These are phyloP conservation scores for Begonia fuchsioides DNA, from an alignment of 306 rosid genomes.

Conservation along the genomic window DNA sequence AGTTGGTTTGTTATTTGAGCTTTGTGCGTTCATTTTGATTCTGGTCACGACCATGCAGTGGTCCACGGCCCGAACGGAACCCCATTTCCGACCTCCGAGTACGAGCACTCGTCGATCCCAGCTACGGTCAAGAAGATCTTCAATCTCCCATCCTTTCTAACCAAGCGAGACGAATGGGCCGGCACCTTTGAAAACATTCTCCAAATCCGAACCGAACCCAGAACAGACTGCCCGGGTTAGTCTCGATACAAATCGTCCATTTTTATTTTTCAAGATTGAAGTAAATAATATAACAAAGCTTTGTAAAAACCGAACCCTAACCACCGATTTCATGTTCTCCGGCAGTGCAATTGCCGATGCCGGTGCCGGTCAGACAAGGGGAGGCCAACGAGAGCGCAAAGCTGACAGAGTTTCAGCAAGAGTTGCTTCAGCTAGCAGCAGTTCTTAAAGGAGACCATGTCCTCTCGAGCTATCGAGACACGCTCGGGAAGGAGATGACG, in stretches of 20 bases:
- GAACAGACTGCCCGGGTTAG: conserved; percentile 88
- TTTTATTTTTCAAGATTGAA: no score
- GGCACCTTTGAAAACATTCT: conserved; percentile 67
- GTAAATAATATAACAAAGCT: no score
- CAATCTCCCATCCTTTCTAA: conserved; percentile 61
- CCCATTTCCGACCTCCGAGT: conserved; percentile 63
- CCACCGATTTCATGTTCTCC: not conserved
- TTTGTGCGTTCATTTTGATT: no score
- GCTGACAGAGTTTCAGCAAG: conserved; percentile 71
- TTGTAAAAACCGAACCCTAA: not conserved
- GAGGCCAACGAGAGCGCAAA: conserved; percentile 42
- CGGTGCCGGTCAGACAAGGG: conserved; percentile 28
- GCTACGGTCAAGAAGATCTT: conserved; percentile 78
- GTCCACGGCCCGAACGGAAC: conserved; percentile 78
- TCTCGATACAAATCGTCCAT: conserved; percentile 4
- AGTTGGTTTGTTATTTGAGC: no score
- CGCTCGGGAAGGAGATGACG: conserved; percentile 43
- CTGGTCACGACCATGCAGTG: conserved; percentile 28
- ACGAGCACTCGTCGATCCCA: conserved; percentile 71
- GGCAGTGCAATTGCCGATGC: conserved; percentile 54
- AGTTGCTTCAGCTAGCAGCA: conserved; percentile 63
- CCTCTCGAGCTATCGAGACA: conserved; percentile 47
- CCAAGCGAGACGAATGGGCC: conserved; percentile 79
- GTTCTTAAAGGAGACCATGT: conserved; percentile 62
- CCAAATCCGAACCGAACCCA: conserved; percentile 38